phyloP scores from a whole-genome alignment of 371 early-diverging fungal species.

The Circinella minor region DNA sequence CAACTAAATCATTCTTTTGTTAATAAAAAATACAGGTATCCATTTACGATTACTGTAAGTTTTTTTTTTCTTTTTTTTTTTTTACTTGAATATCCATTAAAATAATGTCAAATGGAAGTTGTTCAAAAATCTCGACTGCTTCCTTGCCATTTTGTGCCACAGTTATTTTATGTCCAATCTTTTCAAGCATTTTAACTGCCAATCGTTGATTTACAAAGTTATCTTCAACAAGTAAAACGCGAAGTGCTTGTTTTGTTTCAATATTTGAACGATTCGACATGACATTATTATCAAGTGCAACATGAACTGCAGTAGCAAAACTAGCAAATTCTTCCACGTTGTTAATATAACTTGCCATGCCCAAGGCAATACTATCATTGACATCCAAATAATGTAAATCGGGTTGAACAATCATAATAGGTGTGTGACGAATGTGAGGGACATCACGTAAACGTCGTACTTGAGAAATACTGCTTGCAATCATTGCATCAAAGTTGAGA shows the following conservation, averaged over 20 bases:
- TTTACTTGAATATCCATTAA: constrained; percentile 73
- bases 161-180: constrained; percentile 73
- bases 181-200: constrained; percentile 75
- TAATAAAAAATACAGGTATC: too few relatives aligned
- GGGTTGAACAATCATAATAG: constrained; percentile 55
- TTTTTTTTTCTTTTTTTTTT: background rate
- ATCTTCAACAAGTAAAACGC: constrained; percentile 82
- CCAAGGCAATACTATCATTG: constrained; percentile 61
- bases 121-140: constrained; percentile 72
- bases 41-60: too few relatives aligned
- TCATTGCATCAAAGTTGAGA: constrained; percentile 18
- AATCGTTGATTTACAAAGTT: constrained; percentile 84
- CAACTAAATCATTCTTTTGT: too few relatives aligned
- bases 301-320: constrained; percentile 66
- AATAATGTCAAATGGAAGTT: constrained; percentile 67
- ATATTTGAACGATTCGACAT: constrained; percentile 61
- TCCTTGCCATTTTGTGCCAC: constrained; percentile 77
- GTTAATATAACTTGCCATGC: constrained; percentile 64
- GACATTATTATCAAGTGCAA: constrained; percentile 71
- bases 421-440: constrained; percentile 55
- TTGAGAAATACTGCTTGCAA: constrained; percentile 7
- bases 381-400: constrained; percentile 49
- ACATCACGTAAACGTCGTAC: constrained; percentile 37
- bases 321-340: constrained; percentile 61
- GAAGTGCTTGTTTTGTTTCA: constrained; percentile 52